Evolutionary conservation across 345 rosid species (phyloP), one percentile per base, ranked within the genome.

Genomic region (Hibiscus trionum): DNA sequence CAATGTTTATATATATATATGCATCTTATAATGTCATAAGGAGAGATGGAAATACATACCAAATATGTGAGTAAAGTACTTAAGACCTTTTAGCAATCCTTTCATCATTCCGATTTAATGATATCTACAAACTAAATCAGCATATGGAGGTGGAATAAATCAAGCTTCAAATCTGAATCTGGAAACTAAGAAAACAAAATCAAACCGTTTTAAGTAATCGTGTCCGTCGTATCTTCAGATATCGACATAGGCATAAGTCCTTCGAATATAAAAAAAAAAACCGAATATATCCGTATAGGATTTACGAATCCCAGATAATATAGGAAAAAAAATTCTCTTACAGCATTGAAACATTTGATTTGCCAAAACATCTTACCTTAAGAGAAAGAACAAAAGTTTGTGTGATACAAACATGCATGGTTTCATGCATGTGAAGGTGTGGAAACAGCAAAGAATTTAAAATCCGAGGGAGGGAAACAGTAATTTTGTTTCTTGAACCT

Each of bases 41-140:
- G 55, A 26, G 5, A 63, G 35, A 52, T 71, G 57, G 55, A 50
- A 68, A 50, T 15, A 53, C 55, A 19, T 50, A 91, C 97, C 97
- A 78, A 91, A 91, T 26, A 91, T 87, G 70, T 87, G 88, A 78
- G 90, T 84, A 50, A 90, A 88, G 82, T 87, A 91, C 76, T 91
- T 76, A 0, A 91, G 83, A 53, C 93, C 93, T 76, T 83, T 91
- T 53, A 91, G 78, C 53, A 91, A 88, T 72, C 94, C 89, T 78
- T 91, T 91, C 93, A 91, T 83, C 86, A 82, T 90, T 77, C 11
- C 74, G 86, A 19, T 84, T 87, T 64, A 88, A 78, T 86, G 84
- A 78, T 68, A 44, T 86, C 69, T 19, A 44, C 47, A 14, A 12
- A 12, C 52, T 58, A 47, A 60, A 14, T 3, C 58, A 37, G 31